A percentile compares a stretch with the other conserved stretches of the same genome.
These are phyloP conservation scores for Ogataea nitratoaversa DNA, from an alignment of 805 yeast species.

Conservation along the genomic window DNA sequence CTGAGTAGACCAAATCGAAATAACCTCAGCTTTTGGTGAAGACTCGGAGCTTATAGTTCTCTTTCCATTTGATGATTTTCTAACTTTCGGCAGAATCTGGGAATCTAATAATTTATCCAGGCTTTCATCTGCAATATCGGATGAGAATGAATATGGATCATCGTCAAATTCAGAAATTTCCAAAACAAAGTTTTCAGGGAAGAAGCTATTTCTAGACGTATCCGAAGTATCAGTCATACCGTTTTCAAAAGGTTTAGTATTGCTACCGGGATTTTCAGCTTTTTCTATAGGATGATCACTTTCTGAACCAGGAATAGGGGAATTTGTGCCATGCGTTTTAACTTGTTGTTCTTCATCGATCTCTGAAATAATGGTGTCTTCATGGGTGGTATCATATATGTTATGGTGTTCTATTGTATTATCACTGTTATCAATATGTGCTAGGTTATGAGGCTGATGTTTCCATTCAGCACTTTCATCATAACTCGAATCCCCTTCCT, in stretches of 20 bases:
- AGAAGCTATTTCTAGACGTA: slow-evolving; percentile 23
- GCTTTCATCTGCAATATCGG: slow-evolving; percentile 26
- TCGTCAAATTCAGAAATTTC: slow-evolving; percentile 38
- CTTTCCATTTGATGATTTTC: neutral
- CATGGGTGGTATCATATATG: slow-evolving; percentile 7
- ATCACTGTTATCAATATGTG: slow-evolving; percentile 6
- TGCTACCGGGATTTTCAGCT: neutral
- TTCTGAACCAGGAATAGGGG: neutral
- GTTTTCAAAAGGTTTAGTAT: neutral
- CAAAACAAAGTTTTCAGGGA: slow-evolving; percentile 22
- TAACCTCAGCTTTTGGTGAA: slow-evolving; percentile 25
- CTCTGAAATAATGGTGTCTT: slow-evolving; percentile 8
- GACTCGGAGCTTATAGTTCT: slow-evolving; percentile 22
- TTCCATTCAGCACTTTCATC: neutral
- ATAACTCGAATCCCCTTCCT: slow-evolving; percentile 20
- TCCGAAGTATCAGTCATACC: slow-evolving; percentile 1
- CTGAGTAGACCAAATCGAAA: slow-evolving; percentile 34
- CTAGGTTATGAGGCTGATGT: neutral
- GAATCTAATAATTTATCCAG: slow-evolving; percentile 29
- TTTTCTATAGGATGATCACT: neutral
- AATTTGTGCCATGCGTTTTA: too few relatives aligned
- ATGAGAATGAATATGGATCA: slow-evolving; percentile 36
- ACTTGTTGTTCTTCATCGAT: neutral
- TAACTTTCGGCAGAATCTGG: neutral
- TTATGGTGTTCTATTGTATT: slow-evolving; percentile 11